Evolutionary conservation across 352 stramenopile species (phyloP).

Genomic region (Globisporangium camurandrum): DNA sequence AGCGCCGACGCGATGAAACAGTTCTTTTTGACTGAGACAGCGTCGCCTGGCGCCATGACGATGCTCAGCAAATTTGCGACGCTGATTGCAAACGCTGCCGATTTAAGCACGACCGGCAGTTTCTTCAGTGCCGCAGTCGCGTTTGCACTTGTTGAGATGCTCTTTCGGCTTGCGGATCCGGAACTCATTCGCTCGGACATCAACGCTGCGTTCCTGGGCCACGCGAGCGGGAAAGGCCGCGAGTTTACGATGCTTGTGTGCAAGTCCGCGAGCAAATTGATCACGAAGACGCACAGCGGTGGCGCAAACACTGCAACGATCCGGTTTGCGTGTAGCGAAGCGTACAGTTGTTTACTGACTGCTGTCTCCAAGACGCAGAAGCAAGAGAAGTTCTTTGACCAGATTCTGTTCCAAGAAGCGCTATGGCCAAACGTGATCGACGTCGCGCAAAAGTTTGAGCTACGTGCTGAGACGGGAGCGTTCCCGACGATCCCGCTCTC

Average conservation of each 20-base stretch:
- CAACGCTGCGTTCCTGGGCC: slow-evolving; percentile 63
- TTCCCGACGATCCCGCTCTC: slow-evolving; percentile 54
- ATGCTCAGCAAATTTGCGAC: slow-evolving; percentile 45
- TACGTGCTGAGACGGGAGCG: slow-evolving; percentile 40
- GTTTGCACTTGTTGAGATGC: slow-evolving; percentile 54
- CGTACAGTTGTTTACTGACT: slow-evolving; percentile 69
- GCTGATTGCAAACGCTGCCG: slow-evolving; percentile 45
- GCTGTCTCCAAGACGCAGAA: slow-evolving; percentile 78
- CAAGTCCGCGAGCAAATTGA: slow-evolving; percentile 75
- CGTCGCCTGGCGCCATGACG: slow-evolving; percentile 2
- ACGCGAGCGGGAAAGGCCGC: slow-evolving; percentile 61
- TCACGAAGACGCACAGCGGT: slow-evolving; percentile 42
- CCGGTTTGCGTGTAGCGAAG: slow-evolving; percentile 47
- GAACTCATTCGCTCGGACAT: slow-evolving; percentile 59
- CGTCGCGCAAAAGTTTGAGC: slow-evolving; percentile 22
- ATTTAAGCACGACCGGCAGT: slow-evolving; percentile 22
- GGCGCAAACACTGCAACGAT: slow-evolving; percentile 4
- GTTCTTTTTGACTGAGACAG: slow-evolving; percentile 39
- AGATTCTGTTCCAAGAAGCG: slow-evolving; percentile 72
- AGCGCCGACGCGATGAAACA: slow-evolving; percentile 20
- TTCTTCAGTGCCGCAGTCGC: slow-evolving; percentile 49
- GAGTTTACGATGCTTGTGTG: slow-evolving; percentile 84
- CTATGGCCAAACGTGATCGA: slow-evolving; percentile 72
- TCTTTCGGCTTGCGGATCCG: slow-evolving; percentile 54
- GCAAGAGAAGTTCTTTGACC: slow-evolving; percentile 82